These are phyloP conservation scores for Kwoniella bestiolae DNA, from an alignment of 768 basidiomycete genomes.

Conservation along the genomic window DNA sequence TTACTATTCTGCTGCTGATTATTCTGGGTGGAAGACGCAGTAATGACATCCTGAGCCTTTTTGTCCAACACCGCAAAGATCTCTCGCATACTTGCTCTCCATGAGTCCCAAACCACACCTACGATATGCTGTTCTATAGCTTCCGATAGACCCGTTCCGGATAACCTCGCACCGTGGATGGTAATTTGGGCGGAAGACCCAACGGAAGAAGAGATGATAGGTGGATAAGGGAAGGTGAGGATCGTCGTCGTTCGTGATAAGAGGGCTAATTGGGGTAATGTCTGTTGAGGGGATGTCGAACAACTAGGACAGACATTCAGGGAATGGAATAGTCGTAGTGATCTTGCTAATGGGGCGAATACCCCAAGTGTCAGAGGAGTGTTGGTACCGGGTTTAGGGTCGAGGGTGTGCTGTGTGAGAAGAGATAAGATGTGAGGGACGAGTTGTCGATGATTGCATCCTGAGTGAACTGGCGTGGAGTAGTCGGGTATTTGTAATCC, in stretches of 20 bases:
- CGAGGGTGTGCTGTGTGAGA: constrained; percentile 40
- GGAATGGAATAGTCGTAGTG: constrained; percentile 46
- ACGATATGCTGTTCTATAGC: constrained; percentile 54
- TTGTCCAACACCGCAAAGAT: constrained; percentile 44
- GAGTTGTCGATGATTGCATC: constrained; percentile 39
- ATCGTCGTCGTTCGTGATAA: constrained; percentile 50
- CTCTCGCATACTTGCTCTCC: constrained; percentile 49
- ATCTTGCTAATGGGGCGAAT: constrained; percentile 46
- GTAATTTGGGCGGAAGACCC: constrained; percentile 45
- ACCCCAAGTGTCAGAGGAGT: constrained; percentile 48
- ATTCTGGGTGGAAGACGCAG: constrained; percentile 4
- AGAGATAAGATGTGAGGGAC: constrained; percentile 50
- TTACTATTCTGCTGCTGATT: neutral
- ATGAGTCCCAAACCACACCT: constrained; percentile 50
- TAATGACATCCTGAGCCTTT: constrained; percentile 52
- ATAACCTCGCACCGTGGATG: constrained; percentile 48
- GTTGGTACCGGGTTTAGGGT: constrained; percentile 48
- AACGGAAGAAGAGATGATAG: constrained; percentile 38
- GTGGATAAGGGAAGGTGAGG: constrained; percentile 52
- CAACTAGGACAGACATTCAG: constrained; percentile 42
- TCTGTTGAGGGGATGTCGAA: constrained; percentile 45
- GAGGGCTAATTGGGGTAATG: constrained; percentile 52
- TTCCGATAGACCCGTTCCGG: constrained; percentile 48
- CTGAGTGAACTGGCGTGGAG: constrained; percentile 4
- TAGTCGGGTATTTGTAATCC: constrained; percentile 27